These are phyloP conservation scores for Pelargonium myrrhifolium DNA, from an alignment of 441 rosid genomes.

Conservation along the genomic window DNA sequence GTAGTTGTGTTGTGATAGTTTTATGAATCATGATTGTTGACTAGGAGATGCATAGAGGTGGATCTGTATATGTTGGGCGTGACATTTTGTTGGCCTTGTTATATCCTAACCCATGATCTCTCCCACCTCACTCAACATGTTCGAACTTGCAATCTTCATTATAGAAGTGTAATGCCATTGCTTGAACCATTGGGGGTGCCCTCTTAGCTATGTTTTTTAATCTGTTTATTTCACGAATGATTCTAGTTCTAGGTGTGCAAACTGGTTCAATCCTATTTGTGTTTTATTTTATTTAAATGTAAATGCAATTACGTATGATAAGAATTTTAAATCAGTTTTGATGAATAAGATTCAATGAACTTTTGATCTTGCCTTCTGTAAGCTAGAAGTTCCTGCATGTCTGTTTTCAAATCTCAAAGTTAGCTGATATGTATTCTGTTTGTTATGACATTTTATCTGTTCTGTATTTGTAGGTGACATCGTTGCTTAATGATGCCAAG, in stretches of 20 bases:
- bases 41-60: background rate
- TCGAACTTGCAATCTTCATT: background rate
- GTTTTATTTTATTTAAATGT: background rate
- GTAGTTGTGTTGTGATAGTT: too few species aligned
- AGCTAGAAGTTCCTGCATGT: background rate
- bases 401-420: background rate
- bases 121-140: background rate
- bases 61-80: background rate
- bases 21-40: too few species aligned
- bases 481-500: slow-evolving; percentile 74
- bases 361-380: background rate
- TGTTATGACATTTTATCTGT: slow-evolving; percentile 7
- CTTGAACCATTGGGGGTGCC: background rate
- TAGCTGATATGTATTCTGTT: slow-evolving; percentile 4
- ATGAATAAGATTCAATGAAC: background rate
- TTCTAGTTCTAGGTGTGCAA: slow-evolving; percentile 2
- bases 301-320: slow-evolving; percentile 9
- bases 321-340: background rate
- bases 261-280: background rate
- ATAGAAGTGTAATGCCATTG: background rate
- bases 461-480: slow-evolving; percentile 41
- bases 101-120: background rate
- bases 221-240: background rate
- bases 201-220: background rate
- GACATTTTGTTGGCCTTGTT: background rate